phyloP scores from a whole-genome alignment of 2,329 filamentous ascomycete species.

The Ceratocystis huliohia region DNA sequence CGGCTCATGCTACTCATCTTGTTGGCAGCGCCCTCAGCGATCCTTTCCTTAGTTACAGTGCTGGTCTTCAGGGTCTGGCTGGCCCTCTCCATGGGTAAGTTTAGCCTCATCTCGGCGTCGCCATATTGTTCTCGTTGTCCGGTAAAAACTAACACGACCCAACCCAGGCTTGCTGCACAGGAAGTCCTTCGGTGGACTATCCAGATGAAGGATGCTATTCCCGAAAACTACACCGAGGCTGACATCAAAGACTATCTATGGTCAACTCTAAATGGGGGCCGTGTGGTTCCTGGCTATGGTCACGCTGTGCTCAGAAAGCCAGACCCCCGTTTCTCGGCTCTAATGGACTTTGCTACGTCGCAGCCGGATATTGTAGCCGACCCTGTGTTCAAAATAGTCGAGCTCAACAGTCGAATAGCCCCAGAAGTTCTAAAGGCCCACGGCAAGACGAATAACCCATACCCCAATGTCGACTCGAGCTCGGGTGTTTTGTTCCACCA shows the following conservation, averaged over 20 bases:
- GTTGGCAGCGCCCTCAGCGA: constrained; percentile 91
- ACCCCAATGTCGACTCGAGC: constrained; percentile 88
- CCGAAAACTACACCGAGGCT: constrained; percentile 60
- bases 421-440: constrained; percentile 85
- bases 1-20: constrained; percentile 85
- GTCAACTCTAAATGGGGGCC: constrained; percentile 82
- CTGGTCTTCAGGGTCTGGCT: constrained; percentile 75
- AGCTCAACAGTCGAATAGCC: constrained; percentile 84
- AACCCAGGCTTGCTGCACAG: constrained; percentile 67
- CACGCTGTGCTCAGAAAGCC: constrained; percentile 94
- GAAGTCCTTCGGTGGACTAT: constrained; percentile 95
- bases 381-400: constrained; percentile 86
- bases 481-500: constrained; percentile 95
- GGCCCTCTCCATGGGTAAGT: constrained; percentile 52
- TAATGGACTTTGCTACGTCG: constrained; percentile 87
- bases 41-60: constrained; percentile 90
- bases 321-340: constrained; percentile 86
- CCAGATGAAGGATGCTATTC: constrained; percentile 86
- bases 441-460: constrained; percentile 96
- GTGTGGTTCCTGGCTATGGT: constrained; percentile 88
- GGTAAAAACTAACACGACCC: constrained; percentile 4
- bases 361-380: constrained; percentile 75
- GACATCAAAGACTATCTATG: constrained; percentile 86
- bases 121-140: no score
- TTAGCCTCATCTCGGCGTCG: background rate